Evolutionary conservation across 2,329 filamentous ascomycete genomes (phyloP).

Genomic region (Xylaria sp.): DNA sequence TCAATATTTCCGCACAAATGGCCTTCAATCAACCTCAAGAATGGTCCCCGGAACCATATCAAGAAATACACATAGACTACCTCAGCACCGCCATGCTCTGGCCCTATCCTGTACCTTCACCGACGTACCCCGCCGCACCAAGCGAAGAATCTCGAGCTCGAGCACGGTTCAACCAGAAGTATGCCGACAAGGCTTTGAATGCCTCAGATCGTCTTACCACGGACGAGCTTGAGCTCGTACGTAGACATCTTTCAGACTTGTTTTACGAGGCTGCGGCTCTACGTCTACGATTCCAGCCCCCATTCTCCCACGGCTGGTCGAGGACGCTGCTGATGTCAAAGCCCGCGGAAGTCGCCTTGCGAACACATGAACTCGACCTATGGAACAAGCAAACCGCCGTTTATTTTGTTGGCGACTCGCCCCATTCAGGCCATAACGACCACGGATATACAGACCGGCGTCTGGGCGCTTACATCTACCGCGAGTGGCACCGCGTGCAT

Average conservation of each 20-base stretch:
- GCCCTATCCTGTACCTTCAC: conserved; percentile 36
- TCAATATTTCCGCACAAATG: conserved; percentile 35
- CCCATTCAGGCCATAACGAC: conserved; percentile 28
- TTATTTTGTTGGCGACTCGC: conserved; percentile 36
- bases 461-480: conserved; percentile 37
- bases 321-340: conserved; percentile 34
- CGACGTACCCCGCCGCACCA: conserved; percentile 36
- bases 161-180: conserved; percentile 35
- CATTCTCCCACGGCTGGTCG: conserved; percentile 38
- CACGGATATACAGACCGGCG: conserved; percentile 38
- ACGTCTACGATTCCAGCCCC: conserved; percentile 35
- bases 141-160: conserved; percentile 31
- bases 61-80: conserved; percentile 32
- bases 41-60: conserved; percentile 36
- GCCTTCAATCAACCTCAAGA: conserved; percentile 35
- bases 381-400: conserved; percentile 38
- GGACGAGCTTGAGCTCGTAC: conserved; percentile 37
- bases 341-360: conserved; percentile 33
- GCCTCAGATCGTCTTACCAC: conserved; percentile 36
- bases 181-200: conserved; percentile 36
- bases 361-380: conserved; percentile 33
- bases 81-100: conserved; percentile 31
- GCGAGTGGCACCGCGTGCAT: conserved; percentile 35
- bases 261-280: conserved; percentile 36
- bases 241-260: conserved; percentile 38